Conservation (phyloP, 2,329 filamentous ascomycete genomes). For the Fusarium sambucinum region DNA sequence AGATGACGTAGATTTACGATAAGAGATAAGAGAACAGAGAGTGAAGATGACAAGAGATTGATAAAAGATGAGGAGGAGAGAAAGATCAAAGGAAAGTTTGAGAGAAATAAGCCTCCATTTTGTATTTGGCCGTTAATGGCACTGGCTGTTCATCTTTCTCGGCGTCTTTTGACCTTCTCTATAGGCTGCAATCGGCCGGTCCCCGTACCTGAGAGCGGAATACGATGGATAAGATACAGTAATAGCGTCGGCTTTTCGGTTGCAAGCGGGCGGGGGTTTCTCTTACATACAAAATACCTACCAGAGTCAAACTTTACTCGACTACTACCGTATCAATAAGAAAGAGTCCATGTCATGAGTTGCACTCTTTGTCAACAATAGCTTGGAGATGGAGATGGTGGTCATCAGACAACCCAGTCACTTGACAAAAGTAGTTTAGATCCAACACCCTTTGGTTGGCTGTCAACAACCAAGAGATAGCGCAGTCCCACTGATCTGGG, state of each 20-base stretch:
- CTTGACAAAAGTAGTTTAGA: slow-evolving; percentile 19
- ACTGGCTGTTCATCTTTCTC: slow-evolving; percentile 33
- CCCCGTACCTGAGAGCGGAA: slow-evolving; percentile 32
- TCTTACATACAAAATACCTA: slow-evolving; percentile 18
- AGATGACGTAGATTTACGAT: slow-evolving; percentile 45
- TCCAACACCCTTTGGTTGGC: slow-evolving; percentile 22
- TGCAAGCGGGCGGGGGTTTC: slow-evolving; percentile 36
- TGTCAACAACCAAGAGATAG: slow-evolving; percentile 14
- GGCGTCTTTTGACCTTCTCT: slow-evolving; percentile 24
- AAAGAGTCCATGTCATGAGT: slow-evolving; percentile 13
- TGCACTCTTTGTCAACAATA: slow-evolving; percentile 36
- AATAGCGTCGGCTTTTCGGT: slow-evolving; percentile 38
- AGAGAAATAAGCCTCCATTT: slow-evolving; percentile 34
- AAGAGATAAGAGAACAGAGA: slow-evolving; percentile 19
- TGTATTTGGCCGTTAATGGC: slow-evolving; percentile 36
- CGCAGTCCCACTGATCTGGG: slow-evolving; percentile 34
- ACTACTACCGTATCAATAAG: background rate
- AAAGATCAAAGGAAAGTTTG: slow-evolving; percentile 6
- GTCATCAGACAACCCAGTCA: slow-evolving; percentile 39
- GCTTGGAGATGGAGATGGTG: slow-evolving; percentile 12
- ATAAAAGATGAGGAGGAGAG: background rate
- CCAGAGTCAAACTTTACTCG: background rate
- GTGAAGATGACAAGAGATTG: slow-evolving; percentile 7
- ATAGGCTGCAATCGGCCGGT: slow-evolving; percentile 47
- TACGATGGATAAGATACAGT: slow-evolving; percentile 37